Base-by-base conservation (phyloP, 305 asterid genomes). In the Fraxinus sp. region DNA sequence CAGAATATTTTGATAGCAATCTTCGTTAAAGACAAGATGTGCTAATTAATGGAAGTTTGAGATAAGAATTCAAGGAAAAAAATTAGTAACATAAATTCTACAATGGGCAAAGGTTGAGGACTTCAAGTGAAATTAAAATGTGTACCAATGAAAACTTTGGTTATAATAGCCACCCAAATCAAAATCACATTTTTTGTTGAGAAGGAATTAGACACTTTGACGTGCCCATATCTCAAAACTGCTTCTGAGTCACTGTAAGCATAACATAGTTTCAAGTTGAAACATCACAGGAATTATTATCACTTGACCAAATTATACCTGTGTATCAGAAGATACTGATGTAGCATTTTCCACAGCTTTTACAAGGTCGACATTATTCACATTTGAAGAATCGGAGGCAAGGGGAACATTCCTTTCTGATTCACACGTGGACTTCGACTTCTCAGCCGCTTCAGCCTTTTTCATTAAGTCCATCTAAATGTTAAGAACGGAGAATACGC, bases 401-500 rank as follows among this genome's bases (percentile, higher is more conserved):
- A 79, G 87, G 46, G 81, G 87, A 70, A 52, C 83, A 79, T 87
- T 90, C 66, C 52, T 83, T 57, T 87, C 92, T 30, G 88, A 83
- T 77, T 89, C 90, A 80, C 84, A 73, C 82, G 75, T 89, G 79
- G 88, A 77, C 84, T 91, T 89, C 35, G 89, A 84, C 86, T 75
- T 93, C 85, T 95, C 91, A 81, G 93, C 89, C 32, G 82, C 90
- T 84, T 94, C 93, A 71, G 89, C 90, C 99, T 95, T 87, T 7
- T 77, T 79, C 83, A 89, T 59, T 64, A 71, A 75, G 49, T 16
- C 20, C 39, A 85, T 18, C 80, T 16, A 77, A 20, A 74, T 22
- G 39, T 79, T 84, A 83, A 77, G 79, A 77, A 79, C 26, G 35
- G 24, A 78, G 55, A 73, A 72, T 24, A 35, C 18, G 41, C 28